Evolutionary conservation across 2,329 filamentous ascomycete species (phyloP).

Genomic region (Ophiobolus disseminans): DNA sequence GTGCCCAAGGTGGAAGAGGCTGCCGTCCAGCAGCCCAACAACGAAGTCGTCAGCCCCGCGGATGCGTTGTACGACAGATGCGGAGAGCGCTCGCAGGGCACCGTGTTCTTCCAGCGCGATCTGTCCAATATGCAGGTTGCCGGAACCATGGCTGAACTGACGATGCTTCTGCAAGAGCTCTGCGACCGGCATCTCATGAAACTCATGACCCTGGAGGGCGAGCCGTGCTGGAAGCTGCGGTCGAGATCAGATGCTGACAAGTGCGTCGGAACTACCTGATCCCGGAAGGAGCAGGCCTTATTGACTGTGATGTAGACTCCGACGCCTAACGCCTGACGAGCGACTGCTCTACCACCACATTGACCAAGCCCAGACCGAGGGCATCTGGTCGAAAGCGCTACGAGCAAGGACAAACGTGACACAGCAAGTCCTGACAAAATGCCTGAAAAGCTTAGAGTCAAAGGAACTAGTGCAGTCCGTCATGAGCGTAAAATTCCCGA

Average conservation of each 20-base stretch:
- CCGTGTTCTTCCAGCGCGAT: constrained; percentile 51
- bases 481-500: constrained; percentile 88
- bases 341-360: constrained; percentile 87
- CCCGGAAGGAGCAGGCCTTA: no score
- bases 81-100: constrained; percentile 41
- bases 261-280: no score
- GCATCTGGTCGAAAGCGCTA: constrained; percentile 90
- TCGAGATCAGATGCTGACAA: constrained; percentile 46
- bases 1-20: constrained; percentile 30
- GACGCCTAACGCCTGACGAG: constrained; percentile 69
- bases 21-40: constrained; percentile 9
- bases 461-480: constrained; percentile 86
- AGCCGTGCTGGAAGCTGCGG: constrained; percentile 48
- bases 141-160: constrained; percentile 42
- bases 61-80: constrained; percentile 50
- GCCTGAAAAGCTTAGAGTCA: constrained; percentile 81
- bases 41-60: constrained; percentile 26
- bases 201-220: constrained; percentile 45
- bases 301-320: constrained; percentile 41
- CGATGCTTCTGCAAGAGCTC: constrained; percentile 41
- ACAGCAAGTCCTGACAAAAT: constrained; percentile 79
- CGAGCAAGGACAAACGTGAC: constrained; percentile 82
- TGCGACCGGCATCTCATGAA: constrained; percentile 48
- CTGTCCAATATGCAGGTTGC: constrained; percentile 47
- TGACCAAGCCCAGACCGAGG: constrained; percentile 82